phyloP scores from a whole-genome alignment of 768 basidiomycete genomes.

The Hemileccinum rubropunctum region DNA sequence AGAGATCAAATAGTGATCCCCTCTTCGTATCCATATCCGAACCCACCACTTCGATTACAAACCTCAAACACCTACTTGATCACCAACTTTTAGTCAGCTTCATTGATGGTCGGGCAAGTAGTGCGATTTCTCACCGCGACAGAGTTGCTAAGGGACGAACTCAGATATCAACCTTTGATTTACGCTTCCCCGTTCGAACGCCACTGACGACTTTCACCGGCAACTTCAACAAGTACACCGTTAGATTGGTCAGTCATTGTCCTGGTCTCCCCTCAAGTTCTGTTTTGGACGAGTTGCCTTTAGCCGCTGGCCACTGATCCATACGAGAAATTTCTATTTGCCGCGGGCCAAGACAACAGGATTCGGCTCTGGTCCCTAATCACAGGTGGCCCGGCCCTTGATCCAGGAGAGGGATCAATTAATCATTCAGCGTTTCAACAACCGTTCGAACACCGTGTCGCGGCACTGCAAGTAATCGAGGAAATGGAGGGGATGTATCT shows the following conservation, averaged over 20 bases:
- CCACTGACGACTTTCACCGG: conserved; percentile 52
- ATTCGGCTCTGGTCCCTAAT: conserved; percentile 70
- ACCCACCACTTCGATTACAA: conserved; percentile 47
- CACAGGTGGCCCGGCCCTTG: conserved; percentile 40
- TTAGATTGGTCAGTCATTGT: conserved; percentile 45
- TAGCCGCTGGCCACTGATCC: conserved; percentile 66
- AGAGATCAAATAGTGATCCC: conserved; percentile 33
- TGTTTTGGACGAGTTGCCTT: conserved; percentile 1
- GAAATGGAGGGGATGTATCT: conserved; percentile 41
- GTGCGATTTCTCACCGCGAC: not conserved
- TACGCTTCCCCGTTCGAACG: conserved; percentile 47
- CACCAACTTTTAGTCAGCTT: conserved; percentile 55
- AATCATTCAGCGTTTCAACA: conserved; percentile 31
- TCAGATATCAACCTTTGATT: conserved; percentile 61
- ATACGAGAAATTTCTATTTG: conserved; percentile 56
- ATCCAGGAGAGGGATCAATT: conserved; percentile 4
- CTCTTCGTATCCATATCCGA: conserved; percentile 39
- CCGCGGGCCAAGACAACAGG: conserved; percentile 62
- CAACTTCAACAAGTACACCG: conserved; percentile 54
- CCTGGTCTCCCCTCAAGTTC: not conserved
- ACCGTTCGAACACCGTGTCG: conserved; percentile 38
- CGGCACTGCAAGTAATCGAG: conserved; percentile 49
- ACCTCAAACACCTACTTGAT: conserved; percentile 48
- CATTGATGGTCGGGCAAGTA: conserved; percentile 57
- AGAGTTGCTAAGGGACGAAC: not conserved